phyloP scores from a whole-genome alignment of 2,329 filamentous ascomycete genomes.

The Pseudofabraea citricarpa region DNA sequence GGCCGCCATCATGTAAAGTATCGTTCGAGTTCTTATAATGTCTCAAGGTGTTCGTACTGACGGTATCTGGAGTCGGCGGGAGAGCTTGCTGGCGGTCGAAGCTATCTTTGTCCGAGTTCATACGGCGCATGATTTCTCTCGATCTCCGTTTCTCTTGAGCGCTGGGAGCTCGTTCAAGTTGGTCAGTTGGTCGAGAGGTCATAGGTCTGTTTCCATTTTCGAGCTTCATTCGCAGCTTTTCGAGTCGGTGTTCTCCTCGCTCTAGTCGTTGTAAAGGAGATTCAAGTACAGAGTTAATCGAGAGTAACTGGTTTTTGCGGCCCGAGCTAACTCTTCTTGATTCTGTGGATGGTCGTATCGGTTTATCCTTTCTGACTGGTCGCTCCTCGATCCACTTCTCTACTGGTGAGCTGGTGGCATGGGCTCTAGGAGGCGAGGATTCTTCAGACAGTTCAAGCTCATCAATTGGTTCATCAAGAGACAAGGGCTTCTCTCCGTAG shows the following conservation, averaged over 20 bases:
- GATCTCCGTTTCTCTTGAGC: constrained; percentile 9
- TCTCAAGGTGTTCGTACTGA: constrained; percentile 29
- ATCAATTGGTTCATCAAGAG: constrained; percentile 5
- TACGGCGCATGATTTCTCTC: constrained; percentile 10
- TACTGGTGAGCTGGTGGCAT: constrained; percentile 18
- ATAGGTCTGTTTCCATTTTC: constrained; percentile 8
- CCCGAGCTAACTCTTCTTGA: constrained; percentile 4
- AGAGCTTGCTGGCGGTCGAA: constrained; percentile 26
- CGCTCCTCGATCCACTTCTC: constrained; percentile 28
- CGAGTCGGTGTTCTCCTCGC: constrained; percentile 25
- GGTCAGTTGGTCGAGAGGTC: constrained; percentile 18
- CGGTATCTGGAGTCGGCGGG: constrained; percentile 31
- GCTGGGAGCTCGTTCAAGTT: constrained; percentile 10
- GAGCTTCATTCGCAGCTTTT: constrained; percentile 36
- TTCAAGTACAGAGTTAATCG: constrained; percentile 42
- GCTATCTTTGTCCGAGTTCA: constrained; percentile 28
- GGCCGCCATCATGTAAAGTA: constrained; percentile 26
- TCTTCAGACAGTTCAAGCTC: constrained; percentile 12
- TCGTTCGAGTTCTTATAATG: constrained; percentile 48
- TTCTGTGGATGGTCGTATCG: constrained; percentile 5
- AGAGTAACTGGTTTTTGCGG: constrained; percentile 34
- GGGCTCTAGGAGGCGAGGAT: constrained; percentile 8
- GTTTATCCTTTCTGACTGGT: constrained; percentile 10
- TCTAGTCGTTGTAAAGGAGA: constrained; percentile 43
- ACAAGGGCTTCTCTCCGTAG: constrained; percentile 44